Percentiles rank a stretch among this genome's conserved stretches.
Evolutionary conservation across 2,329 filamentous ascomycete species (phyloP).

Genomic region (Lizonia empirigonia): DNA sequence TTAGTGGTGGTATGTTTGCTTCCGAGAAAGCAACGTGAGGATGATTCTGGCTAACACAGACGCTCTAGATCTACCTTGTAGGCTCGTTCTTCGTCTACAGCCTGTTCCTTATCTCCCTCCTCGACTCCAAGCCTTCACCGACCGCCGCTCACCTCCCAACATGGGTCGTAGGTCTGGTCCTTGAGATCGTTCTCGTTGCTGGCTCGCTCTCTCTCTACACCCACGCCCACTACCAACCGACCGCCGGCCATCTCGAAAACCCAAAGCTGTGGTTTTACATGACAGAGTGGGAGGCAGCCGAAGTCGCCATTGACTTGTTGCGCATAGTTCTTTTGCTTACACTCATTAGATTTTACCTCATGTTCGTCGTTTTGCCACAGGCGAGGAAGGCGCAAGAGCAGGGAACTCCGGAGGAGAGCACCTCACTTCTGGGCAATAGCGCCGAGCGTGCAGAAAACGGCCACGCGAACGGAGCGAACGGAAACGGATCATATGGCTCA

Average conservation of each 20-base stretch:
- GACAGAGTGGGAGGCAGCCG: slow-evolving; percentile 67
- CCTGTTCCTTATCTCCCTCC: slow-evolving; percentile 81
- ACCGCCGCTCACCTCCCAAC: slow-evolving; percentile 78
- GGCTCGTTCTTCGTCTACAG: slow-evolving; percentile 87
- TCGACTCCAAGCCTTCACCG: slow-evolving; percentile 82
- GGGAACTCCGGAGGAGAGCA: slow-evolving; percentile 59
- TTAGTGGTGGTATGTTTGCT: slow-evolving; percentile 74
- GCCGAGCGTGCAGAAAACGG: slow-evolving; percentile 48
- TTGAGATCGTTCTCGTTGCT: slow-evolving; percentile 75
- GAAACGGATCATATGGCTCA: slow-evolving; percentile 61
- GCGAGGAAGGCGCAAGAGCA: slow-evolving; percentile 27
- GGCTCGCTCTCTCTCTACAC: slow-evolving; percentile 73
- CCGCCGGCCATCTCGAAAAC: slow-evolving; percentile 45
- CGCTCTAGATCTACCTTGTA: slow-evolving; percentile 77
- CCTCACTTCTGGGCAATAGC: slow-evolving; percentile 63
- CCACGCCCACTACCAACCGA: slow-evolving; percentile 67
- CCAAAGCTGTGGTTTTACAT: slow-evolving; percentile 42
- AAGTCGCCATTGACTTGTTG: slow-evolving; percentile 69
- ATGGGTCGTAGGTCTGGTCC: slow-evolving; percentile 74
- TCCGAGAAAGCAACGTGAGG: too few relatives aligned
- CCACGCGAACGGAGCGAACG: slow-evolving; percentile 49
- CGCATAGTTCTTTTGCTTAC: slow-evolving; percentile 71
- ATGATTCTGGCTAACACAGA: too few relatives aligned
- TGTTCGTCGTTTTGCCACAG: slow-evolving; percentile 54
- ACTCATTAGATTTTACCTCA: slow-evolving; percentile 64